These are phyloP conservation scores for Helenozyma baotianmanensis DNA, from an alignment of 805 yeast species.

Conservation along the genomic window DNA sequence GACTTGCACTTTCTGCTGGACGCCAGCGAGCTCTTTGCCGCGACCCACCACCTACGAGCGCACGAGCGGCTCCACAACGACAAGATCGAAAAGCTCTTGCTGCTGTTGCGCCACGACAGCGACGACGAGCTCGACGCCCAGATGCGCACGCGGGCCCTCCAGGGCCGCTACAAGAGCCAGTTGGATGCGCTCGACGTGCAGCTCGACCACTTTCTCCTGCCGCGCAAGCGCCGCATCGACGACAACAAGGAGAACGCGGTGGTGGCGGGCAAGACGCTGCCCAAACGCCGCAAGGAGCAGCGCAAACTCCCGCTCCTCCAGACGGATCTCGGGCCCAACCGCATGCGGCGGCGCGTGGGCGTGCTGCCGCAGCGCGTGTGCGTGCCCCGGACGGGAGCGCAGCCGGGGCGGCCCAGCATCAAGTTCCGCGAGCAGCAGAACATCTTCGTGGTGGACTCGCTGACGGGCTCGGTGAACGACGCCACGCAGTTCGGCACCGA, in stretches of 20 bases:
- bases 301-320: no score
- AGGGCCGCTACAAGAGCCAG: slow-evolving; percentile 19
- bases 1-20: slow-evolving; percentile 11
- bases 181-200: slow-evolving; percentile 15
- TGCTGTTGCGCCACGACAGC: slow-evolving; percentile 25
- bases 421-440: slow-evolving; percentile 17
- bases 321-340: no score
- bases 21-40: slow-evolving; percentile 31
- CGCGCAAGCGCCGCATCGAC: slow-evolving; percentile 2
- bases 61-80: slow-evolving; percentile 25
- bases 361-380: slow-evolving; percentile 41
- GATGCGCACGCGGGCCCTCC: slow-evolving; percentile 15
- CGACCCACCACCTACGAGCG: slow-evolving; percentile 21
- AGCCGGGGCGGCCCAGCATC: slow-evolving; percentile 30
- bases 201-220: slow-evolving; percentile 12
- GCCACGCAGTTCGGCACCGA: slow-evolving; percentile 70
- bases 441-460: slow-evolving; percentile 55
- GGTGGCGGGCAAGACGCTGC: neutral
- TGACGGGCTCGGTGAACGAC: slow-evolving; percentile 55
- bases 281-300: no score
- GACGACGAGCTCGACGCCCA: slow-evolving; percentile 17
- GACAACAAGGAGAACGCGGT: neutral
- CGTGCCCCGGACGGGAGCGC: slow-evolving; percentile 29
- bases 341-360: neutral
- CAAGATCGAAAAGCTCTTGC: slow-evolving; percentile 36